These are phyloP conservation scores for Podosphaera fusca DNA, from an alignment of 2,329 filamentous ascomycete species.

Conservation along the genomic window DNA sequence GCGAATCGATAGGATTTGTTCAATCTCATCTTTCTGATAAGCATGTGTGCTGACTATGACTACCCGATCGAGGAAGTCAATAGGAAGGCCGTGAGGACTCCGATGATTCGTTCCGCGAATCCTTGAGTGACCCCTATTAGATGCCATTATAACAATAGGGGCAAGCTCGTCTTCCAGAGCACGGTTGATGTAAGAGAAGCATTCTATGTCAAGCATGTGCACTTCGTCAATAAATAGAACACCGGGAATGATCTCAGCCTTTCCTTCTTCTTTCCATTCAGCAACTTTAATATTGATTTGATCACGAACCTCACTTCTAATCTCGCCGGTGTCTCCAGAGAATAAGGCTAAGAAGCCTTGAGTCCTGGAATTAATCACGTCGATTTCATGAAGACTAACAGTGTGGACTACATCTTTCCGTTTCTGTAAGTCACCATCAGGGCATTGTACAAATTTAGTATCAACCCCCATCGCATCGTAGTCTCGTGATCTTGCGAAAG, in stretches of 20 bases:
- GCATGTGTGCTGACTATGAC: conserved; percentile 87
- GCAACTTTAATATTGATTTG: conserved; percentile 98
- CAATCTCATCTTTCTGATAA: conserved; percentile 66
- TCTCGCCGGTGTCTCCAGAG: conserved; percentile 94
- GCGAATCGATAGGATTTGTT: conserved; percentile 76
- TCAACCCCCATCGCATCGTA: conserved; percentile 99
- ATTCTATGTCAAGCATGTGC: conserved; percentile 98
- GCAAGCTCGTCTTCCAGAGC: conserved; percentile 86
- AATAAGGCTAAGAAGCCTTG: conserved; percentile 95
- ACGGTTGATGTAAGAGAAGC: conserved; percentile 95
- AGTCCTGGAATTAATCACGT: conserved; percentile 97
- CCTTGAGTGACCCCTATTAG: conserved; percentile 75
- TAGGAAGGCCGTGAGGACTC: conserved; percentile 76
- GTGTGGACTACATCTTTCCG: conserved; percentile 94
- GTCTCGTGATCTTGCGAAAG: conserved; percentile 82
- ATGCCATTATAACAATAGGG: conserved; percentile 97
- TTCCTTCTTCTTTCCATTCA: conserved; percentile 98
- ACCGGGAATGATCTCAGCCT: conserved; percentile 90
- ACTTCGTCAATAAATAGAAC: conserved; percentile 98
- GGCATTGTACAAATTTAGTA: conserved; percentile 93
- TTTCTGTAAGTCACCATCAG: conserved; percentile 91
- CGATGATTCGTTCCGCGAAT: conserved; percentile 87
- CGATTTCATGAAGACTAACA: conserved; percentile 90
- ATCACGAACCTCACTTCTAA: conserved; percentile 85
- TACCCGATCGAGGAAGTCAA: conserved; percentile 89